Evolutionary conservation across 768 basidiomycete species (phyloP), one percentile per base, ranked within the genome.

Genomic region (Lentinula boryana): DNA sequence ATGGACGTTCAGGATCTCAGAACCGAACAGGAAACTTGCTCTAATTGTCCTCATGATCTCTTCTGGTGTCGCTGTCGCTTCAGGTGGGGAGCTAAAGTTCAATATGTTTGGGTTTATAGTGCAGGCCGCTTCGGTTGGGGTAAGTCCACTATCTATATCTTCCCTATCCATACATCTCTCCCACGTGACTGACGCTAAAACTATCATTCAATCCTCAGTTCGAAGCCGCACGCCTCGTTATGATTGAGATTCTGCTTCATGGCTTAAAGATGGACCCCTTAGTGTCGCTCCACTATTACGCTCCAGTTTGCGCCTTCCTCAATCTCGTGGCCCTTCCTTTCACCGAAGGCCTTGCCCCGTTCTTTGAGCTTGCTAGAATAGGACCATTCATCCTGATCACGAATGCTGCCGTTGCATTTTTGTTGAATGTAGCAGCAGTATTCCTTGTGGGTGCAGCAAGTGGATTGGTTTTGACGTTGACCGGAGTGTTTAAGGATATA

Each of bases 181-280:
- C 15, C 9, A n/a, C 33, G 5, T 33, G 18, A 16, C 36, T 38
- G 31, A 52, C 32, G 32, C 27, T 4, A 13, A 31, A 51, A 21
- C 15, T 32, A 36, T 50, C 21, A 27, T 27, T 0, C 5, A n/a
- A 27, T 38, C 31, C 38, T 36, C 68, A 90, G 86, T 98, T 98
- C 69, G 96, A 99, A 74, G 89, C 93, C 1, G 89, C 91, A 18
- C 89, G 96, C 43, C 83, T 98, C 12, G 94, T 98, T 23, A 94
- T 97, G 86, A 98, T 98, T 63, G 91, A 98, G 71, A 85, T 95
- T 56, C 85, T 98, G 43, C 79, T 98, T 0, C 93, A 97, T 69
- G 95, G 95, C 40, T 77, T 97, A 68, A 97, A 97, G 76, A 98
- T 98, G 95, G 94, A 97, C 69, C 96, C 96, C 0, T 83, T 98